Percentiles rank a stretch among this genome's conserved stretches.
Conservation (phyloP, 2,329 filamentous ascomycete genomes). For the Aspergillus caelatus region DNA sequence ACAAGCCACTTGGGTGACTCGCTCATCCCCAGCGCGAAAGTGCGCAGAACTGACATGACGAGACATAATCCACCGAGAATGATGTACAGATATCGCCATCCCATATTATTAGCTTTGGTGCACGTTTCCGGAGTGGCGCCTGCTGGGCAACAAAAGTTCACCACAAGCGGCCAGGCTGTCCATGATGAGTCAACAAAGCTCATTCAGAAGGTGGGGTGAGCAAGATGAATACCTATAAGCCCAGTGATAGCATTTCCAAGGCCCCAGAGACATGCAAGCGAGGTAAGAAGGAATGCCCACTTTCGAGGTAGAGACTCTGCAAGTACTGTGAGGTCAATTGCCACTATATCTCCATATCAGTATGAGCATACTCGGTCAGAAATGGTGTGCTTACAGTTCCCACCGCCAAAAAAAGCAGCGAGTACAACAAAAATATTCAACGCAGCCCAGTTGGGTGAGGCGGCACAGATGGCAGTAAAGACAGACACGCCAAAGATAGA, state of each 20-base stretch:
- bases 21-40: neutral
- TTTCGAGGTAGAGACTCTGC: neutral
- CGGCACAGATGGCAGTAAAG: slow-evolving; percentile 8
- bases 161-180: neutral
- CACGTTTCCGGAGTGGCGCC: neutral
- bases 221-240: slow-evolving; percentile 40
- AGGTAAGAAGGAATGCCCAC: neutral
- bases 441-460: slow-evolving; percentile 10
- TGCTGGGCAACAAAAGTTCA: neutral
- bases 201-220: neutral
- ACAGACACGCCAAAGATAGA: slow-evolving; percentile 13
- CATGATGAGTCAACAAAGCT: neutral
- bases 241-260: slow-evolving; percentile 54
- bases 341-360: neutral
- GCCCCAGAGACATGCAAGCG: neutral
- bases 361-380: neutral
- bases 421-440: neutral
- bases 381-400: neutral
- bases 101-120: neutral
- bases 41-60: neutral
- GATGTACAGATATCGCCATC: neutral
- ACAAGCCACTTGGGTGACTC: slow-evolving; percentile 51
- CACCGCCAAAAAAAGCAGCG: neutral
- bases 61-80: neutral
- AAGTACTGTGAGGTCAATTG: neutral